A percentile compares a stretch with the other conserved stretches of the same genome.
phyloP scores from a whole-genome alignment of 495 filamentous ascomycete genomes.

The Talaromyces nanjingensis region DNA sequence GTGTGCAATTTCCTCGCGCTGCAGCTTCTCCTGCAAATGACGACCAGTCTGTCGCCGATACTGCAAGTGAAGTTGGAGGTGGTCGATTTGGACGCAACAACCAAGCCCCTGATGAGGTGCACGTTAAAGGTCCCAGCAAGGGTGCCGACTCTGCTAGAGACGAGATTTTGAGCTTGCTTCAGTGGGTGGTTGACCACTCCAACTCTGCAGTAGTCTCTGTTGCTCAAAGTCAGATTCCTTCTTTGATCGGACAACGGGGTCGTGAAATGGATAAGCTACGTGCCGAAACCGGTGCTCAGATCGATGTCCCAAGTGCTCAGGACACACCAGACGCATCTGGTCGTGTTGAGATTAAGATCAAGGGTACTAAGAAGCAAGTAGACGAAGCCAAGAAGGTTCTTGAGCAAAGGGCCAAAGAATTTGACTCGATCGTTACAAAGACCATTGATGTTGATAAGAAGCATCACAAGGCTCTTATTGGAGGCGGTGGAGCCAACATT shows the following conservation, averaged over 20 bases:
- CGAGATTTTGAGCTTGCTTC: conserved; percentile 76
- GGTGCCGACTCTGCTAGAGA: conserved; percentile 86
- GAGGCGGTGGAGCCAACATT: conserved; percentile 73
- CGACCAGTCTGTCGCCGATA: conserved; percentile 61
- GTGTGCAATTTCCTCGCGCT: conserved; percentile 86
- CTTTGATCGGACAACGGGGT: conserved; percentile 82
- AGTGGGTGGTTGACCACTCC: conserved; percentile 82
- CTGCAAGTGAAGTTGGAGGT: conserved; percentile 59
- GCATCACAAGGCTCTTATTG: conserved; percentile 86
- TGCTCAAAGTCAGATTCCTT: conserved; percentile 79
- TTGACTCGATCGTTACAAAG: conserved; percentile 78
- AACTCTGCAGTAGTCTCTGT: conserved; percentile 72
- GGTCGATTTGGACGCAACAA: conserved; percentile 52
- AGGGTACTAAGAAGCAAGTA: conserved; percentile 85
- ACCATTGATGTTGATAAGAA: conserved; percentile 85
- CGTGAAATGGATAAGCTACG: conserved; percentile 86
- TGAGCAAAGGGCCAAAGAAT: conserved; percentile 72
- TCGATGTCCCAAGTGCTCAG: conserved; percentile 72
- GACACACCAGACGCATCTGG: conserved; percentile 54
- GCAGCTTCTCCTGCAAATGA: conserved; percentile 46
- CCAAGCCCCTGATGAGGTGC: conserved; percentile 83
- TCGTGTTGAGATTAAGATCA: conserved; percentile 76
- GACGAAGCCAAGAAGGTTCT: conserved; percentile 82
- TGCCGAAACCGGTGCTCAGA: conserved; percentile 70
- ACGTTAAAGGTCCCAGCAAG: conserved; percentile 81